Evolutionary conservation across 495 filamentous ascomycete species (phyloP), one percentile per base, ranked within the genome.

Genomic region (Aspergillus ellipticus): DNA sequence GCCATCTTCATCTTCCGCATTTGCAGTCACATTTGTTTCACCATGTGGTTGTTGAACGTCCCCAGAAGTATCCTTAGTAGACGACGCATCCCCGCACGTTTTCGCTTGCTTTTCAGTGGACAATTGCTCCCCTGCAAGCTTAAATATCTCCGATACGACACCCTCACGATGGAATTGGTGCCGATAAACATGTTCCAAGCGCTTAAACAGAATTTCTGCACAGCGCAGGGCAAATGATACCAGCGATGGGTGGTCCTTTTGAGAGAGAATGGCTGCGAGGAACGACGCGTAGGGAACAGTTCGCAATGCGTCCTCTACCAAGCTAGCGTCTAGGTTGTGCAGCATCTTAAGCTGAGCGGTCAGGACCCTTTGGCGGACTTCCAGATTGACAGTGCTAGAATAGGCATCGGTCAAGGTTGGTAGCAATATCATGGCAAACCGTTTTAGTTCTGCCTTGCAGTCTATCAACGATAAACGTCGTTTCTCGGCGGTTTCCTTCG

Each of bases 101-200:
- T 66, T 62, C 3, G 13, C 22, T 7, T 65, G 54, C 39, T 72
- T 72, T 19, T 66, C 59, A 6, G 60, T 62, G n/a, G 79, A 79
- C 10, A 80, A 66, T 11, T 74, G 67, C 6, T 73, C 72, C 54
- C 79, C 74, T 0, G 90, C 82, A 22, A 97, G 74, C 67, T 94
- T 95, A 39, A 80, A 69, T 49, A 97, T 92, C 68, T 97, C 95
- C 0, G 89, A 80, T 61, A 99, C 92, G 17, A 99, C 94, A 37
- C 95, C 95, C 72, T 99, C 95, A 5, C 95, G 88, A 66, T 99
- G 94, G 63, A 99, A 96, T 60, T 97, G 95, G 64, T 96, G 90
- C 37, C 89, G 88, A 67, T 99, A 99, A 31, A 97, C 89, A 24
- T 84, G 74, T 46, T 89, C 89, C 10, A 97, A 71, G 15, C 95